Evolutionary conservation across 2,329 filamentous ascomycete species (phyloP).

Genomic region (Lecanosticta acicola): DNA sequence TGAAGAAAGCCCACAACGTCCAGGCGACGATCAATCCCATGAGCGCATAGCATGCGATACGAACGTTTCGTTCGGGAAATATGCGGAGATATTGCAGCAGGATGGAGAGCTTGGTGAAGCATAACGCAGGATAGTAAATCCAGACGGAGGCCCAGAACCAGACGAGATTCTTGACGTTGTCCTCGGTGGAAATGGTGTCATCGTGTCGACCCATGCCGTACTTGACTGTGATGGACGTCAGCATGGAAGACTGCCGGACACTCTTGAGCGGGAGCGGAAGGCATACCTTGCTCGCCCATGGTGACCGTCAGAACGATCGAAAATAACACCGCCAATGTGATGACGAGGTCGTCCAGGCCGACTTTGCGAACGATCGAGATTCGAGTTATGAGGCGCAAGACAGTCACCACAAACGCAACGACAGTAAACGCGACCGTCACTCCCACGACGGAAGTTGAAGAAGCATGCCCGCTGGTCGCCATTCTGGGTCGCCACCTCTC

Average conservation of each 20-base stretch:
- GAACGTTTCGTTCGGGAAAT: conserved; percentile 27
- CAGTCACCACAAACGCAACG: conserved; percentile 18
- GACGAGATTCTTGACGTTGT: conserved; percentile 20
- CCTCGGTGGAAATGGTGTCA: conserved; percentile 10
- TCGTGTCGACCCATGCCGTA: conserved; percentile 27
- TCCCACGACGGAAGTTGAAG: conserved; percentile 23
- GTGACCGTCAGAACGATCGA: conserved; percentile 17
- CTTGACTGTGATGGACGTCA: conserved; percentile 12
- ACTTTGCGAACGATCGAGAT: conserved; percentile 20
- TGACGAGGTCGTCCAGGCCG: conserved; percentile 25
- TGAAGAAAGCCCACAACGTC: conserved; percentile 28
- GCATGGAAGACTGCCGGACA: neutral
- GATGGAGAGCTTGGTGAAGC: conserved; percentile 32
- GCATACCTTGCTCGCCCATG: conserved; percentile 18
- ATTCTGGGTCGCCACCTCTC: too few species aligned
- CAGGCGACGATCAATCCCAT: conserved; percentile 26
- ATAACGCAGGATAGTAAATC: conserved; percentile 25
- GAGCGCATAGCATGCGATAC: conserved; percentile 23
- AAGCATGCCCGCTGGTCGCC: conserved; percentile 21
- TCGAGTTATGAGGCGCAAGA: conserved; percentile 20
- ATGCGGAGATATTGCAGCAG: conserved; percentile 33
- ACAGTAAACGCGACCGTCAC: conserved; percentile 25
- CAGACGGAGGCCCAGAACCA: conserved; percentile 24
- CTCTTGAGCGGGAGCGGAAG: neutral
- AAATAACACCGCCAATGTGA: conserved; percentile 13